Evolutionary conservation across 116 monocot species (phyloP), one percentile per base, ranked within the genome.

Genomic region (Dioscorea cayenensis): DNA sequence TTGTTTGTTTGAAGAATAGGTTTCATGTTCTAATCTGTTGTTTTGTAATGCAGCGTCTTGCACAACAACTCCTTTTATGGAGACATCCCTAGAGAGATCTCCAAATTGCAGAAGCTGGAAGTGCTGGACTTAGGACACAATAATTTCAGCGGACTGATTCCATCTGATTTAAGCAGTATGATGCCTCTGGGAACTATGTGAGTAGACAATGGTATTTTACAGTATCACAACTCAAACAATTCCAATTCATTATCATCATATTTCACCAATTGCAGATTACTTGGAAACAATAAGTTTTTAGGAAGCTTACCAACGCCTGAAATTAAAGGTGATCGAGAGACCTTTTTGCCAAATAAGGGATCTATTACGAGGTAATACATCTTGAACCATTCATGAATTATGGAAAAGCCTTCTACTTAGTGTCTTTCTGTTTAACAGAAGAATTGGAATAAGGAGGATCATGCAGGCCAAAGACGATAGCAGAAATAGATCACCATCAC

Each of bases 51-150:
- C 74, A 84, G 80, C 13, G 77, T 71, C 55, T 55, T 80, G 36
- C 60, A 36, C 28, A 84, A 84, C 62, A 84, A 84, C 71, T 80
- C 74, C 20, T 84, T 84, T 63, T 74, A 23, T 49, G 80, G 80
- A 32, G n/a, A 17, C 17, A 67, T 83, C 25, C 84, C 84, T 58
- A 58, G 29, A 51, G 80, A 73, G 64, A 55, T 79, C 28, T 60
- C 66, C 38, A 70, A 66, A 66, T 63, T 80, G 77, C 74, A 63
- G 51, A 77, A 77, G 22, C 67, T 80, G 27, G 74, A 74, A 64
- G 69, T 80, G 14, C 64, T 84, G 69, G 80, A 84, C 73, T 66
- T 83, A 36, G 63, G 71, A 32, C 25, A 84, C 52, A 79, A 84
- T 64, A 77, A 84, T 66, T 67, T 84, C 19, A 84, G 73, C 64